Base-by-base conservation (phyloP, 2,329 filamentous ascomycete genomes). In the Nemania sp. region DNA sequence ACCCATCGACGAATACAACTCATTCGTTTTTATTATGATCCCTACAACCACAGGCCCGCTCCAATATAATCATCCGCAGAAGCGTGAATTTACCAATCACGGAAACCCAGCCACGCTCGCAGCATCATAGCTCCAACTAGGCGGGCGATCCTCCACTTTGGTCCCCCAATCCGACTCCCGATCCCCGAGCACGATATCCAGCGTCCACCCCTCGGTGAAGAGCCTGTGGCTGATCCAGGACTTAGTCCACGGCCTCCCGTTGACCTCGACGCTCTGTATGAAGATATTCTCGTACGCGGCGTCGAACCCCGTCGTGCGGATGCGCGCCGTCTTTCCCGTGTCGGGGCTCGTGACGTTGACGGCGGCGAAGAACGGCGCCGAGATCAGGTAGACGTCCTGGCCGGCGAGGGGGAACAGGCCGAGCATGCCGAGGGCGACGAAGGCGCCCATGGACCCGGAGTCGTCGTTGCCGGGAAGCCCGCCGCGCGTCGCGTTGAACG, bases 381-480 rank as follows among this genome's bases (percentile, higher is more conserved):
- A 86, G 58, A 88, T 86, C 35, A 88, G 78, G 61, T 88, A 88
- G 0, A 88, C 83, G 54, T 87, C 78, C 64, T 88, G 86, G 0
- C 85, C 86, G 0, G 83, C 78, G 13, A 87, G 79, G 0, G 86
- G 86, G 72, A 83, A 89, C 7, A 87, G 73, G 0, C 85, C 86
- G 69, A 88, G 80, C 83, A 88, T 86, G 18, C 80, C 79, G 3
- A 88, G 77, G 0, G 78, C 81, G 1, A 81, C 78, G 57, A 87
- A 88, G 0, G 80, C 80, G 2, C 84, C 85, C 85, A 88, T 88
- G 2, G 86, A 83, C 0, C 86, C 86, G 15, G 79, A 82, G 68
- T 88, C 85, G 47, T 88, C 86, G 66, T 88, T 88, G 0, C 86
- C 87, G 0, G 86, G 84, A 17, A 88, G 80, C 0, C 87, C 86